A percentile compares a stretch with the other conserved stretches of the same genome.
phyloP scores from a whole-genome alignment of 2,329 filamentous ascomycete genomes.

The Monilinia laxa region DNA sequence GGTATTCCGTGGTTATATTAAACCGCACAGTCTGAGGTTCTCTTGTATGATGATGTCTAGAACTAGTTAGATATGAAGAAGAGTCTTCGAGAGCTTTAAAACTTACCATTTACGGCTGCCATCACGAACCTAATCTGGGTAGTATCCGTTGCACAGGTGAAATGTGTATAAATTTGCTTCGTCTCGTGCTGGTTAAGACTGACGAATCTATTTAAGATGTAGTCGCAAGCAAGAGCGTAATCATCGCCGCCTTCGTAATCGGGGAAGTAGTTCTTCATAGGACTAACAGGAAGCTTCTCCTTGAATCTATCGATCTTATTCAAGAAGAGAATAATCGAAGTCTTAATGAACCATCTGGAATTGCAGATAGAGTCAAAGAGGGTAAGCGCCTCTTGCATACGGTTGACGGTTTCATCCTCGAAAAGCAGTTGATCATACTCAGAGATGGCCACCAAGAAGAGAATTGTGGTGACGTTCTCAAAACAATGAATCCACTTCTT shows the following conservation, averaged over 20 bases:
- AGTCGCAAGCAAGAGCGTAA: constrained; percentile 94
- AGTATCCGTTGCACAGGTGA: constrained; percentile 97
- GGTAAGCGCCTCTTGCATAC: constrained; percentile 87
- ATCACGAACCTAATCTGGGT: constrained; percentile 99
- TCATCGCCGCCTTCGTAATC: constrained; percentile 95
- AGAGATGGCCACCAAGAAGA: constrained; percentile 93
- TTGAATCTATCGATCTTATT: constrained; percentile 92
- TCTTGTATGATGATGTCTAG: constrained; percentile 99
- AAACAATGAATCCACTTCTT: constrained; percentile 83
- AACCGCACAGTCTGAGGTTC: constrained; percentile 92
- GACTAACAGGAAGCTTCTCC: constrained; percentile 77
- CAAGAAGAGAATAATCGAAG: constrained; percentile 83
- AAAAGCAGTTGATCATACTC: constrained; percentile 96
- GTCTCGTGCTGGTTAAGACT: constrained; percentile 98
- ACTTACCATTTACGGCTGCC: constrained; percentile 95
- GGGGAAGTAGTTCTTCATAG: constrained; percentile 87
- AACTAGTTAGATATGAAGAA: constrained; percentile 45
- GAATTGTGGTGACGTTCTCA: constrained; percentile 78
- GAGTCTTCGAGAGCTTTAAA: background rate
- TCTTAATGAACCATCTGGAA: constrained; percentile 87
- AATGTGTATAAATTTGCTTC: constrained; percentile 99
- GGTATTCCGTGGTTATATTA: constrained; percentile 64
- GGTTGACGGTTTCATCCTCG: constrained; percentile 94
- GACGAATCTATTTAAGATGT: constrained; percentile 98
- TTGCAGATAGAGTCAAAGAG: constrained; percentile 87